Base-by-base conservation (phyloP, 78 protist species). In the Cavenderia fasciculata region DNA sequence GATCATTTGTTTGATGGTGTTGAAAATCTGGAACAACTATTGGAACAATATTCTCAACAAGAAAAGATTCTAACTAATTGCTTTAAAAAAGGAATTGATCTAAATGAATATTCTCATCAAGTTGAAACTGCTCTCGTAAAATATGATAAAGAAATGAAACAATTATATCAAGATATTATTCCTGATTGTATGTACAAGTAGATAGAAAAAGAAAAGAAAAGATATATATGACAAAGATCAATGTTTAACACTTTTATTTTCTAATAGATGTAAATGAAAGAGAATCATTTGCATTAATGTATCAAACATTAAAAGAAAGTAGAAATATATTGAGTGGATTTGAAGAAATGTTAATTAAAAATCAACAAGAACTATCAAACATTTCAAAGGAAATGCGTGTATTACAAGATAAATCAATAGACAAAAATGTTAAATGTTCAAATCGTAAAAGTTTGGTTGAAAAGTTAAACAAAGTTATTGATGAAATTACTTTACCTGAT, bases 271-370 rank as follows among this genome's bases (percentile, higher is more conserved):
- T 79, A 0, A 79, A 79, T 29, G 88, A 79, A 44, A 65, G 88
- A 38, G 88, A 79, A 79, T 52, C 62, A n/a, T 79, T 79, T 66
- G 69, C 75, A 25, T 14, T 54, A 14, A 68, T 79, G 65, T 79
- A 79, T 66, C 18, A 27, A 41, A 29, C 88, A 38, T 43, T 79
- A 1, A 79, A 69, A 40, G 69, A 79, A 23, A 65, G 76, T 27
- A 66, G 18, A 0, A n/a, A 47, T 40, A 3, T 79, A 49, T 52
- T 79, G 16, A 41, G 25, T 40, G 88, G 88, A 51, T 79, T 79
- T 31, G 88, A 79, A 29, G 51, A 44, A 16, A 79, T 79, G 88
- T 65, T 79, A 36, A 38, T 43, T 21, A 33, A 33, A 23, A 65
- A 65, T 40, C 88, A 79, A 66, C 18, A 25, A 25, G 76, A 79